phyloP scores from a whole-genome alignment of 495 filamentous ascomycete species.

The Monascus purpureus region DNA sequence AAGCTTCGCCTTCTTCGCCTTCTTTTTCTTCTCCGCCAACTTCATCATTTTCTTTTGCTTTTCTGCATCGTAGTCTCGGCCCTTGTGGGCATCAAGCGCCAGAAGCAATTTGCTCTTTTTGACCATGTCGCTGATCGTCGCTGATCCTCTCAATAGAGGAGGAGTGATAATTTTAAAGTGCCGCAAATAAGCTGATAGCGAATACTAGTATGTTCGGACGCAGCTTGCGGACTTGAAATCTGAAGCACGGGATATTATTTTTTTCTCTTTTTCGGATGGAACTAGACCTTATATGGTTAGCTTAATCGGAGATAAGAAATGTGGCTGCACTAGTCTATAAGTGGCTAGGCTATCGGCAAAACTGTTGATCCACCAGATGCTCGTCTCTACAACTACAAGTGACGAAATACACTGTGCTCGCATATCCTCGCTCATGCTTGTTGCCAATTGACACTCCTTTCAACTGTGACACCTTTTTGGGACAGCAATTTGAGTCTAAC shows the following conservation, averaged over 20 bases:
- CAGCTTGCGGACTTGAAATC: slow-evolving; percentile 3
- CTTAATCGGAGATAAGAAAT: slow-evolving; percentile 9
- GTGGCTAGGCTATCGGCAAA: slow-evolving; percentile 5
- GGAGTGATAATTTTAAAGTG: not conserved
- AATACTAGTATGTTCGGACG: not conserved
- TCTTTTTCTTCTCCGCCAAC: slow-evolving; percentile 38
- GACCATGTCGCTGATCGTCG: slow-evolving; percentile 27
- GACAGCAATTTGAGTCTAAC: no score
- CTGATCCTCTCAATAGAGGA: not conserved
- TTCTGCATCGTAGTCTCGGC: slow-evolving; percentile 53
- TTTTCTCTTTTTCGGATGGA: slow-evolving; percentile 28
- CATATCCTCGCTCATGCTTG: no score
- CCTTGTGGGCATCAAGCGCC: slow-evolving; percentile 53
- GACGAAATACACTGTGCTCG: no score
- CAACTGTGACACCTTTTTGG: no score
- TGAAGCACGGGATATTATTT: slow-evolving; percentile 17
- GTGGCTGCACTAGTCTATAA: not conserved
- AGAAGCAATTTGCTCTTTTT: slow-evolving; percentile 52
- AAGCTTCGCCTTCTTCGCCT: slow-evolving; percentile 22
- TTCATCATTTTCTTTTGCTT: slow-evolving; percentile 47
- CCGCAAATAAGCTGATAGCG: not conserved
- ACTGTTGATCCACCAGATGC: slow-evolving; percentile 19
- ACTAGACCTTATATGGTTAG: slow-evolving; percentile 17
- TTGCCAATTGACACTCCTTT: no score
- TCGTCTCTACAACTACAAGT: no score